Percentiles rank a stretch among this genome's conserved stretches.
Evolutionary conservation across 495 filamentous ascomycete species (phyloP).

Genomic region (Parachaetomium inaequale): DNA sequence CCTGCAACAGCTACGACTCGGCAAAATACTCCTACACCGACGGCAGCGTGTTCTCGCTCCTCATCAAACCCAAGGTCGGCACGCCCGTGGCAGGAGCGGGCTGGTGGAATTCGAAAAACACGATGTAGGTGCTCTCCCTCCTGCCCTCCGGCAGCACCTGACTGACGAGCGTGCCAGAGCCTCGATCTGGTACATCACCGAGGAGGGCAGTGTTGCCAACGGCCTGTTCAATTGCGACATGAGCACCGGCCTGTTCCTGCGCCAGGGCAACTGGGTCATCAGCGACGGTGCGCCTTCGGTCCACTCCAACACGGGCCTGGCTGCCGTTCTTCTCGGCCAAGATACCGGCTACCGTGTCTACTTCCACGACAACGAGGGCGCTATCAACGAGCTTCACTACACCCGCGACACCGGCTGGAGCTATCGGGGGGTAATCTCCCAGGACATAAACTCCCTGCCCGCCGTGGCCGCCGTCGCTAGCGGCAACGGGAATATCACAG

Average conservation of each 20-base stretch:
- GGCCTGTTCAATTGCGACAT: conserved; percentile 33
- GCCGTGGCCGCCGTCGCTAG: conserved; percentile 29
- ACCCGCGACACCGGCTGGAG: conserved; percentile 23
- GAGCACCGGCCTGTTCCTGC: conserved; percentile 28
- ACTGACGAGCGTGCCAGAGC: conserved; percentile 19
- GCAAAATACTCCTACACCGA: conserved; percentile 31
- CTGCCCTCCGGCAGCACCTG: background rate
- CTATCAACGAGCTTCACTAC: conserved; percentile 33
- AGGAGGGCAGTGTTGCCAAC: conserved; percentile 27
- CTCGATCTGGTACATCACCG: conserved; percentile 34
- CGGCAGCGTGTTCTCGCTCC: conserved; percentile 22
- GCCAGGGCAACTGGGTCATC: conserved; percentile 27
- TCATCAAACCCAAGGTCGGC: conserved; percentile 27
- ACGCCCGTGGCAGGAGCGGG: conserved; percentile 37
- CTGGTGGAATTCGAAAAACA: conserved; percentile 25
- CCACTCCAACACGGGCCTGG: conserved; percentile 30
- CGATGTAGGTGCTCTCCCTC: conserved; percentile 20
- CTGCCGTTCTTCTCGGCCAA: conserved; percentile 30
- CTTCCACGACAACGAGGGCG: conserved; percentile 32
- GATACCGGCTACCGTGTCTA: conserved; percentile 35
- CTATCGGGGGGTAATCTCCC: conserved; percentile 26
- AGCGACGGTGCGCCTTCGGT: conserved; percentile 20
- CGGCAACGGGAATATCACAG: conserved; percentile 32
- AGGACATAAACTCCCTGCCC: conserved; percentile 22
- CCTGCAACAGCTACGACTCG: conserved; percentile 30